Evolutionary conservation across 768 basidiomycete species (phyloP).

Genomic region (Tubosaeta sp.): DNA sequence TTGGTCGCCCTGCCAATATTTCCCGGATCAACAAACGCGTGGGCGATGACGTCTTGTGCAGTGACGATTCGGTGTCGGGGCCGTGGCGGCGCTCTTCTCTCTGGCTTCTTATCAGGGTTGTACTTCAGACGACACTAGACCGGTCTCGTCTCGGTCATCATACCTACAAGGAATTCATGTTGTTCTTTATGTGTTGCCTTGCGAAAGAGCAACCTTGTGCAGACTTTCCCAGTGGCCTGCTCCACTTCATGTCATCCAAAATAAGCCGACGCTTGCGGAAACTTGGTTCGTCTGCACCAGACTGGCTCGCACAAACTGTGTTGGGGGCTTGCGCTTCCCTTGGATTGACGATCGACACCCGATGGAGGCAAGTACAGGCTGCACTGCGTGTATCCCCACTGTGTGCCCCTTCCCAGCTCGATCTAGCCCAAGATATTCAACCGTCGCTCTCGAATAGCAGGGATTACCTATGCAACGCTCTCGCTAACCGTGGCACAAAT

Average conservation of each 20-base stretch:
- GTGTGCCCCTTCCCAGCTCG: slow-evolving; percentile 28
- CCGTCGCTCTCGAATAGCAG: slow-evolving; percentile 31
- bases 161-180: too few species aligned
- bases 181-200: slow-evolving; percentile 34
- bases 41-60: slow-evolving; percentile 5
- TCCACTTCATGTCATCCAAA: slow-evolving; percentile 12
- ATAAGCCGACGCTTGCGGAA: neutral
- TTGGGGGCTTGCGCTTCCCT: slow-evolving; percentile 23
- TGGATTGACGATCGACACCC: slow-evolving; percentile 21
- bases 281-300: neutral
- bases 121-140: too few species aligned
- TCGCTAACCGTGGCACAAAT: neutral
- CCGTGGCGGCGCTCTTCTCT: slow-evolving; percentile 35
- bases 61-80: neutral
- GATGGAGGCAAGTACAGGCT: slow-evolving; percentile 33
- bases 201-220: slow-evolving; percentile 15
- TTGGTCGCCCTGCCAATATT: slow-evolving; percentile 16
- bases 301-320: neutral
- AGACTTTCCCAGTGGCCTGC: slow-evolving; percentile 21
- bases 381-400: slow-evolving; percentile 19
- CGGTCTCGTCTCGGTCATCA: too few species aligned
- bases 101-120: slow-evolving; percentile 25
- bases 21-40: neutral
- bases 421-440: slow-evolving; percentile 28
- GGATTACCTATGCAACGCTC: slow-evolving; percentile 23